Evolutionary conservation across 2,329 filamentous ascomycete species (phyloP).

Genomic region (Scopulariopsis brevicaulis): DNA sequence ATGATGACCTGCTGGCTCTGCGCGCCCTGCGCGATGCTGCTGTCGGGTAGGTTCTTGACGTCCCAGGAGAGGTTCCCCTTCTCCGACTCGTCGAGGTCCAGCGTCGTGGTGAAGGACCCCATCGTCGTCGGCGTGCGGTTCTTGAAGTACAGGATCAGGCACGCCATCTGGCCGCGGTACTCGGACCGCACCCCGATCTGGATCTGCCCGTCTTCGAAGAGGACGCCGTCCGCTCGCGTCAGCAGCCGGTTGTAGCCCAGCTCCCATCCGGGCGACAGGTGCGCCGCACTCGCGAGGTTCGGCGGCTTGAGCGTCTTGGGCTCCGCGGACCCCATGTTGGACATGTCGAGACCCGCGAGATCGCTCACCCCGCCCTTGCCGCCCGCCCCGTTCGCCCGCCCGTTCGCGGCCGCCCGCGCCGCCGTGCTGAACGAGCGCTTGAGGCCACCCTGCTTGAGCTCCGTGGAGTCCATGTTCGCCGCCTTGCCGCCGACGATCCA

Average conservation of each 20-base stretch:
- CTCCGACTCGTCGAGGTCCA: conserved; percentile 65
- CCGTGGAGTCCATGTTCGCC: conserved; percentile 70
- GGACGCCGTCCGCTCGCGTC: conserved; percentile 68
- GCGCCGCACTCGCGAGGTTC: conserved; percentile 84
- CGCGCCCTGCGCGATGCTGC: conserved; percentile 57
- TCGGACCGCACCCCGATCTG: conserved; percentile 88
- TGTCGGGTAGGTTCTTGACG: conserved; percentile 79
- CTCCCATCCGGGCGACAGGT: conserved; percentile 92
- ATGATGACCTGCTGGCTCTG: conserved; percentile 92
- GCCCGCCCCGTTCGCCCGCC: conserved; percentile 24
- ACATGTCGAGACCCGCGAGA: conserved; percentile 74
- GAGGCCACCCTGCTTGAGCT: conserved; percentile 72
- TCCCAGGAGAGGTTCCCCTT: conserved; percentile 67
- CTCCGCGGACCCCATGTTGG: conserved; percentile 42
- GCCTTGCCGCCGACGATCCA: conserved; percentile 98
- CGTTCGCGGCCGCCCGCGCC: conserved; percentile 34
- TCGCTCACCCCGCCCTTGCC: conserved; percentile 44
- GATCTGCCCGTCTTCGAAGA: conserved; percentile 92
- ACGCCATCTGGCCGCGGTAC: conserved; percentile 90
- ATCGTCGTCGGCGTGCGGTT: conserved; percentile 85
- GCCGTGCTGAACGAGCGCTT: conserved; percentile 74
- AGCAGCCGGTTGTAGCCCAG: conserved; percentile 76
- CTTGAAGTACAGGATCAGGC: conserved; percentile 88
- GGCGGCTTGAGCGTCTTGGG: conserved; percentile 52
- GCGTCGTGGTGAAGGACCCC: conserved; percentile 84